Percentiles rank a stretch among this genome's conserved stretches.
Evolutionary conservation across 345 rosid species (phyloP).

Genomic region (Dimocarpus longan): DNA sequence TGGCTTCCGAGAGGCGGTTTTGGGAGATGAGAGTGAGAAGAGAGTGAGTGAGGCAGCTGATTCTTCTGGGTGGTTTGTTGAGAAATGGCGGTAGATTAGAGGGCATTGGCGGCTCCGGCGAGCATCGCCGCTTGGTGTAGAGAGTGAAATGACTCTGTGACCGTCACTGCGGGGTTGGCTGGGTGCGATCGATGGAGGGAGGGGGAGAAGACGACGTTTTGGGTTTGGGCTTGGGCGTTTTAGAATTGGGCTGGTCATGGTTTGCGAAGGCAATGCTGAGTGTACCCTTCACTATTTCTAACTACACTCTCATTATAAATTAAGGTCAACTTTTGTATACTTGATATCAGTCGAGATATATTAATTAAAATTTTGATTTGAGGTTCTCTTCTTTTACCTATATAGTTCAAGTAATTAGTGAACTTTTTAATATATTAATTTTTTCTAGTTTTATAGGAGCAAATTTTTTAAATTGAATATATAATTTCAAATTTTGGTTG

Average conservation of each 20-base stretch:
- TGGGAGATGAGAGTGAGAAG: conserved; percentile 35
- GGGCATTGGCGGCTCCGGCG: conserved; percentile 24
- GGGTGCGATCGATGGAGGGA: not conserved
- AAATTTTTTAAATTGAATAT: no score
- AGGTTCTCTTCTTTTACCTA: no score
- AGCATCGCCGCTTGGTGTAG: conserved; percentile 21
- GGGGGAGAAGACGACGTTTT: not conserved
- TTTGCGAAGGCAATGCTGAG: not conserved
- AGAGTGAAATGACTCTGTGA: not conserved
- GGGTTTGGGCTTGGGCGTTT: not conserved
- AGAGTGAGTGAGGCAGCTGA: conserved; percentile 45
- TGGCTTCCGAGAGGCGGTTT: conserved; percentile 50
- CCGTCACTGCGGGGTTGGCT: not conserved
- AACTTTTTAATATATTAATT: no score
- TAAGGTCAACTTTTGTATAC: no score
- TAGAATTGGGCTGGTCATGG: not conserved
- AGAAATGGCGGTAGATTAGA: conserved; percentile 41
- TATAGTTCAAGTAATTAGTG: no score
- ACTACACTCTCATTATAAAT: not conserved
- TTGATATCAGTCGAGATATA: no score
- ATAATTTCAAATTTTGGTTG: no score
- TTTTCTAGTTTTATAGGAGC: no score
- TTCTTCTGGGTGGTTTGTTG: conserved; percentile 24
- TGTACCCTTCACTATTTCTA: not conserved
- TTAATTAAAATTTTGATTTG: no score